phyloP scores from a whole-genome alignment of 2,329 filamentous ascomycete species.

The Penicillium oxalicum region DNA sequence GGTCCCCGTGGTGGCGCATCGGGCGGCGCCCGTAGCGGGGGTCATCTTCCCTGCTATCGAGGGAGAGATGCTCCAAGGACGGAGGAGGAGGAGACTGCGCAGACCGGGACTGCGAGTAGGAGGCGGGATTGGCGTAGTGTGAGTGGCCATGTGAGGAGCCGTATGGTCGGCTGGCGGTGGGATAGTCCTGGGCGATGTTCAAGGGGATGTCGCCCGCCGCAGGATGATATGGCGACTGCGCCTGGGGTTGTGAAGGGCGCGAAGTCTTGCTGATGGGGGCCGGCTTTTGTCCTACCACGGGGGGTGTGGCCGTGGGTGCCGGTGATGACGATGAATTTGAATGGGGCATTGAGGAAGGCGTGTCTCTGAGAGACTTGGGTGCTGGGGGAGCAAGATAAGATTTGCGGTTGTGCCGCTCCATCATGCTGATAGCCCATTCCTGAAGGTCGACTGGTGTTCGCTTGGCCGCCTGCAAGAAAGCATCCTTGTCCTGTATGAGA shows the following conservation, averaged over 20 bases:
- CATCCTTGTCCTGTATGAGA: slow-evolving; percentile 67
- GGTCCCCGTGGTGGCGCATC: slow-evolving; percentile 28
- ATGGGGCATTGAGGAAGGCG: slow-evolving; percentile 9
- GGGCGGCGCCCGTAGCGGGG: slow-evolving; percentile 24
- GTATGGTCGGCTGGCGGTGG: slow-evolving; percentile 21
- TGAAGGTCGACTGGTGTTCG: slow-evolving; percentile 89
- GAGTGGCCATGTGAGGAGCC: slow-evolving; percentile 16
- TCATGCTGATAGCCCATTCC: slow-evolving; percentile 88
- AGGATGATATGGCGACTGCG: slow-evolving; percentile 15
- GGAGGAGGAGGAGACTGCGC: slow-evolving; percentile 32
- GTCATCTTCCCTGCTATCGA: slow-evolving; percentile 36
- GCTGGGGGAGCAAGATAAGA: slow-evolving; percentile 82
- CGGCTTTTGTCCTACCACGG: slow-evolving; percentile 35
- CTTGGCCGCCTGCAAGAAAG: slow-evolving; percentile 94
- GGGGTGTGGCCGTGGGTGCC: slow-evolving; percentile 10
- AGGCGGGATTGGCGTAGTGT: slow-evolving; percentile 16
- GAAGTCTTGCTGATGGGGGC: slow-evolving; percentile 27
- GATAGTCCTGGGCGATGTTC: slow-evolving; percentile 33
- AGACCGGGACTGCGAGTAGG: slow-evolving; percentile 20
- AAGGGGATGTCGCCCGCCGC: slow-evolving; percentile 63
- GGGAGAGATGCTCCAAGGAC: slow-evolving; percentile 41
- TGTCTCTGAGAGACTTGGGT: slow-evolving; percentile 64
- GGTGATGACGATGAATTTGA: slow-evolving; percentile 49
- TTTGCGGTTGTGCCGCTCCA: slow-evolving; percentile 92
- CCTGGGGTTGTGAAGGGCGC: slow-evolving; percentile 12